These are phyloP conservation scores for Termitomyces sp. DNA, from an alignment of 768 basidiomycete species.

Conservation along the genomic window DNA sequence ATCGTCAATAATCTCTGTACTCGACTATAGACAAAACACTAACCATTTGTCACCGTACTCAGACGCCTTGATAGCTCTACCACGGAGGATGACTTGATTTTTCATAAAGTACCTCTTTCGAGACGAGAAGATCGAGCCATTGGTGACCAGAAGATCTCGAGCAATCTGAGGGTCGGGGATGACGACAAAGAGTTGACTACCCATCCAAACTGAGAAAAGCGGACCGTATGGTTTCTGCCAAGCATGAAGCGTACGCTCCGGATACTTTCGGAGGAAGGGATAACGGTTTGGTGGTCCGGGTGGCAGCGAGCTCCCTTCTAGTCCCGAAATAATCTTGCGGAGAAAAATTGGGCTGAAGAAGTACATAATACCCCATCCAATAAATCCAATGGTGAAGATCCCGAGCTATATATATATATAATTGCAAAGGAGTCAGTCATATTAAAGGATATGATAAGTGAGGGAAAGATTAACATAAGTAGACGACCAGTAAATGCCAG, in stretches of 20 bases:
- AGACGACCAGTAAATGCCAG: too few species aligned
- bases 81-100: slow-evolving; percentile 27
- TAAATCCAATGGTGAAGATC: too few species aligned
- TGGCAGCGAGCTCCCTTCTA: too few species aligned
- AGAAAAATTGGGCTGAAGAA: too few species aligned
- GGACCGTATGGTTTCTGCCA: slow-evolving; percentile 32
- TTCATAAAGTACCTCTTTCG: slow-evolving; percentile 33
- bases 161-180: slow-evolving; percentile 30
- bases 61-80: slow-evolving; percentile 29
- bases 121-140: slow-evolving; percentile 31
- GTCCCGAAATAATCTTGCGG: too few species aligned
- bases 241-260: slow-evolving; percentile 26
- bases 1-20: neutral
- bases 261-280: slow-evolving; percentile 29
- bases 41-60: slow-evolving; percentile 29
- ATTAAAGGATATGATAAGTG: too few species aligned
- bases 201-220: slow-evolving; percentile 34
- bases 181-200: slow-evolving; percentile 33
- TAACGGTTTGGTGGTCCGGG: slow-evolving; percentile 25
- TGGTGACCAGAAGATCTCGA: slow-evolving; percentile 29
- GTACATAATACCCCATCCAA: too few species aligned
- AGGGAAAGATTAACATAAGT: too few species aligned
- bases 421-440: too few species aligned
- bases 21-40: neutral
- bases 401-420: too few species aligned